Base-by-base conservation (phyloP, 257 asterid species). In the Ballota nigra region DNA sequence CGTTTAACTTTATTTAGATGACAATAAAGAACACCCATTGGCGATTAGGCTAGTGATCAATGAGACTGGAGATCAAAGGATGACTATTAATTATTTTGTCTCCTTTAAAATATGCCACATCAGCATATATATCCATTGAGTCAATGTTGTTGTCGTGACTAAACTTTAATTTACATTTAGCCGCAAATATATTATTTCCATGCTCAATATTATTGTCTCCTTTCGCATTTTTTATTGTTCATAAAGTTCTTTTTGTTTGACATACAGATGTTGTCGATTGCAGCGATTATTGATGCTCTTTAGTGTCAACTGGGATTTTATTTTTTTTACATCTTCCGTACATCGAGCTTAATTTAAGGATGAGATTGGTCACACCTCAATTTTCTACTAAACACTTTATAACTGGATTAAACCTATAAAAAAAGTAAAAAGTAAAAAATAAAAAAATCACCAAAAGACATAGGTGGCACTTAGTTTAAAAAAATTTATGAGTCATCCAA, bases 41-140 rank as follows among this genome's bases (percentile, higher is more conserved):
- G 58, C 23, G 15, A 24, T 70, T 24, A 75, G 60, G 71, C 4
- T 18, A 59, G 53, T 58, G 55, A n/a, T 38, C 13, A 41, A 0
- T 24, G 3, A 4, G 56, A 73, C 73, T 78, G 82, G 79, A 63
- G 76, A 73, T 28, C 49, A 41, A 41, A 11, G 69, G 79, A 68
- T 69, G 79, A 75, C 36, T 23, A 13, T 22, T 20, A 1, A 51
- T 51, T 20, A 8, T 7, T 49, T n/a, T 49, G 5, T 18, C 5
- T 29, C 1, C 6, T 29, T 6, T 33, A 6, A 33, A 33, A 33
- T 33, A 33, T 5, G 6, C 38, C 38, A 33, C 22, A 16, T 16
- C 4, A 49, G 22, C 57, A 49, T n/a, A n/a, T n/a, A n/a, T n/a
- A n/a, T n/a, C 8, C 16, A 26, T 51, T 51, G 18, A 51, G 5